These are phyloP conservation scores for Rhytidiadelphus loreus DNA, from an alignment of 225 moss, liverwort and hornwort species.

Conservation along the genomic window DNA sequence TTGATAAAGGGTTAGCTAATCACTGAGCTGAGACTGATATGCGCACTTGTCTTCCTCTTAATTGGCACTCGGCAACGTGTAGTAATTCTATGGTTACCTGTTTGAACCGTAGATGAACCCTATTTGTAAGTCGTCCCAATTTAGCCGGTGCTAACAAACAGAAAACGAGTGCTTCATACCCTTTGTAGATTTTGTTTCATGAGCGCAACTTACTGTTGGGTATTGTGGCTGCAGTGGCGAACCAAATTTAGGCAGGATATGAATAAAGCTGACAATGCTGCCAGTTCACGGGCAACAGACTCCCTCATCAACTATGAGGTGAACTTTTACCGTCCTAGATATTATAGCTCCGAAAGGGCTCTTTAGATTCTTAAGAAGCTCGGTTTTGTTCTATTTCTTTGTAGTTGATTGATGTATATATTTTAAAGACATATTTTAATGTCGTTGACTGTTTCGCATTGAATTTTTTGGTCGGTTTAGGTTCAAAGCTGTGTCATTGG, in stretches of 20 bases:
- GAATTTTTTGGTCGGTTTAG: background rate
- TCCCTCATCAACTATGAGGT: conserved; percentile 99
- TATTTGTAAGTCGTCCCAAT: background rate
- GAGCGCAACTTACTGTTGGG: conserved; percentile 1
- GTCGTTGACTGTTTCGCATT: background rate
- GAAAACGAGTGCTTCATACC: background rate
- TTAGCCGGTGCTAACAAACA: background rate
- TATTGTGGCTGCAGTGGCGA: conserved; percentile 69
- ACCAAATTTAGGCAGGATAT: conserved; percentile 99
- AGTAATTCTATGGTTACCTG: background rate
- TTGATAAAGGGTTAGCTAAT: background rate
- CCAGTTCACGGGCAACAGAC: conserved; percentile 92
- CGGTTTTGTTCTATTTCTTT: background rate
- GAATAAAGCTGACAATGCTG: conserved; percentile 96
- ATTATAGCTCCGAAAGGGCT: background rate
- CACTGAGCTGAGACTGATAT: background rate
- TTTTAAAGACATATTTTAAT: background rate
- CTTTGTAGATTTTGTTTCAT: background rate
- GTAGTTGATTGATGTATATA: too few relatives aligned
- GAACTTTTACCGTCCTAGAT: background rate
- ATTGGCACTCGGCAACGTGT: background rate
- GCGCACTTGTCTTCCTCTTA: background rate
- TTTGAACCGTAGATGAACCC: background rate
- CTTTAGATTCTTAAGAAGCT: background rate
- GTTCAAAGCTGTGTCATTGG: background rate